These are phyloP conservation scores for Biscogniauxia marginata DNA, from an alignment of 2,329 filamentous ascomycete species.

Conservation along the genomic window DNA sequence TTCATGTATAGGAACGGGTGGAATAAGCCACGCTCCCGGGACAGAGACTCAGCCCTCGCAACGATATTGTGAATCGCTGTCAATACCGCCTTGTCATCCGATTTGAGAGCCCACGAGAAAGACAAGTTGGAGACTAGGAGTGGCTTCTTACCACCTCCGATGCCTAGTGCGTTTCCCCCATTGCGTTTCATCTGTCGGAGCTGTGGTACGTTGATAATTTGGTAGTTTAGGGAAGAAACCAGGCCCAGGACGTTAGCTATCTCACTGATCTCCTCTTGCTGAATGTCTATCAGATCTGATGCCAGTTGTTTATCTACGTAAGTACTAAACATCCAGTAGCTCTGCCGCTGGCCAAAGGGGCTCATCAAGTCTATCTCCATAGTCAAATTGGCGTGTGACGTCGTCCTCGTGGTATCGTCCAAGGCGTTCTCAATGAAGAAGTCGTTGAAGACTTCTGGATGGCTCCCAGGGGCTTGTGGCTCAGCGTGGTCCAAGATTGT, in stretches of 20 bases:
- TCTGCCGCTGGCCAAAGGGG: slow-evolving; percentile 11
- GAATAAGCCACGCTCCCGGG: slow-evolving; percentile 32
- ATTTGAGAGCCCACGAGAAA: slow-evolving; percentile 27
- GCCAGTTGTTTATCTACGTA: slow-evolving; percentile 7
- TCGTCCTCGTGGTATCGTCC: slow-evolving; percentile 6
- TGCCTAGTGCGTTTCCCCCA: slow-evolving; percentile 33
- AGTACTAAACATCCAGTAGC: slow-evolving; percentile 13
- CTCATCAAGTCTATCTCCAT: slow-evolving; percentile 4
- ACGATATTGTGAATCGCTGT: slow-evolving; percentile 27
- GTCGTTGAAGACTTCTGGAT: slow-evolving; percentile 23
- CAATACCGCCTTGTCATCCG: slow-evolving; percentile 36
- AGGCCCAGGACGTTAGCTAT: slow-evolving; percentile 4
- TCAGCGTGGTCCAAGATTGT: slow-evolving; percentile 8
- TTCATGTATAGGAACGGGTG: slow-evolving; percentile 45
- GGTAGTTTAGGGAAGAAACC: slow-evolving; percentile 6
- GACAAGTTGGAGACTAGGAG: slow-evolving; percentile 20
- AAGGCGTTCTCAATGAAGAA: slow-evolving; percentile 17
- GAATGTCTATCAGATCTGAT: slow-evolving; percentile 7
- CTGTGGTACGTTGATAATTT: slow-evolving; percentile 11
- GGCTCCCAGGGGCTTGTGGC: slow-evolving; percentile 7
- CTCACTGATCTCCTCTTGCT: slow-evolving; percentile 6
- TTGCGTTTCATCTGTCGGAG: slow-evolving; percentile 16
- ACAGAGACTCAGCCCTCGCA: slow-evolving; percentile 26
- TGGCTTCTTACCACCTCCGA: slow-evolving; percentile 21
- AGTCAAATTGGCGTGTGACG: slow-evolving; percentile 11